Percentiles rank a stretch among this genome's conserved stretches.
Evolutionary conservation across 169 alveolate species (phyloP).

Genomic region (Toxoplasma gondii): DNA sequence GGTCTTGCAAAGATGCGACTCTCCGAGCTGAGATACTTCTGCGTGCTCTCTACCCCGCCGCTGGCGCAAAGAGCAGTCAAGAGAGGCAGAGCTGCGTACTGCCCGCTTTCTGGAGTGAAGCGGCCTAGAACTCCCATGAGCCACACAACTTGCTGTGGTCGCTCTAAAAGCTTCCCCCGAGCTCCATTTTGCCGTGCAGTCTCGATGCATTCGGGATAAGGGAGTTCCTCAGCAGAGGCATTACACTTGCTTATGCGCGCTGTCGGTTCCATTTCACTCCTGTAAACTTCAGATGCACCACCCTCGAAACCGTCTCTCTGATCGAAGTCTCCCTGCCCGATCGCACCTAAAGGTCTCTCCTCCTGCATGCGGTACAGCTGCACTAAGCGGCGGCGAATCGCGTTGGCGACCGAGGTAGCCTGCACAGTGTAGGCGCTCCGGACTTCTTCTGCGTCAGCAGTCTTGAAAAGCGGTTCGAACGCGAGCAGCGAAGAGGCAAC

Average conservation of each 20-base stretch:
- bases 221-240: neutral
- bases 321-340: neutral
- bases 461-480: neutral
- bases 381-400: neutral
- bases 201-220: neutral
- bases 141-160: constrained; percentile 28
- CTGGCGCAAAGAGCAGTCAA: neutral
- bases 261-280: neutral
- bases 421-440: neutral
- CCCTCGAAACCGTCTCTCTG: neutral
- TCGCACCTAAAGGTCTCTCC: neutral
- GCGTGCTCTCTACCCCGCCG: neutral
- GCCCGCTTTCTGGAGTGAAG: neutral
- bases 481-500: constrained; percentile 27
- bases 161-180: neutral
- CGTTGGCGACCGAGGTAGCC: neutral
- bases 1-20: no score
- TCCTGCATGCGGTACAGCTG: neutral
- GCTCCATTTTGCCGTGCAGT: neutral
- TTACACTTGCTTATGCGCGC: neutral
- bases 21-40: neutral
- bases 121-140: constrained; percentile 4
- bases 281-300: neutral
- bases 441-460: neutral
- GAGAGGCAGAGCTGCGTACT: constrained; percentile 1